Evolutionary conservation across 805 yeast species (phyloP).

Genomic region (Barnettozyma sp.): DNA sequence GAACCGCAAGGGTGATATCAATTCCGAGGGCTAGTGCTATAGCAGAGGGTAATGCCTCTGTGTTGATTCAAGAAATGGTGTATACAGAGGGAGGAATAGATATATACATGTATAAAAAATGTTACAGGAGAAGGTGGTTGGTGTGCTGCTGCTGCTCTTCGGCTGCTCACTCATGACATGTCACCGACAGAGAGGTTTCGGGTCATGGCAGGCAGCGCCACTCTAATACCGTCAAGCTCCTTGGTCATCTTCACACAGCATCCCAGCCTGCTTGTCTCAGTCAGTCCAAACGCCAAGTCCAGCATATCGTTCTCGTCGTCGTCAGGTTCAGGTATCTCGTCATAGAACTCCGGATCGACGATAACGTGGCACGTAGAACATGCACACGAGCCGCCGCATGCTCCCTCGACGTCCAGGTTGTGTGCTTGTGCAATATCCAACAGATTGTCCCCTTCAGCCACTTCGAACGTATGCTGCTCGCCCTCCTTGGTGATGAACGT

Average conservation of each 20-base stretch:
- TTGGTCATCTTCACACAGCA: conserved; percentile 89
- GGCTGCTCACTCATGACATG: conserved; percentile 51
- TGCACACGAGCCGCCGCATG: conserved; percentile 99
- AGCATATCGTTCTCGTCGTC: conserved; percentile 99
- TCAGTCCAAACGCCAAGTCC: conserved; percentile 93
- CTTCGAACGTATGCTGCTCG: conserved; percentile 71
- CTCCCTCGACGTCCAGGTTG: conserved; percentile 94
- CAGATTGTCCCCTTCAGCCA: conserved; percentile 84
- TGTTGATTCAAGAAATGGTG: no score
- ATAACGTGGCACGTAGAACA: conserved; percentile 97
- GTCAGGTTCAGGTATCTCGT: conserved; percentile 85
- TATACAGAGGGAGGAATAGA: no score
- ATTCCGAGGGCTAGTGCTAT: no score
- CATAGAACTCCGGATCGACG: conserved; percentile 92
- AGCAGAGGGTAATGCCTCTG: no score
- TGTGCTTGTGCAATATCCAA: conserved; percentile 93
- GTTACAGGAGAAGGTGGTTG: background rate
- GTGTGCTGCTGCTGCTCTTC: no score
- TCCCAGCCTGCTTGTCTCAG: conserved; percentile 94
- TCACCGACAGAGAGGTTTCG: conserved; percentile 82
- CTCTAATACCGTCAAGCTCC: conserved; percentile 87
- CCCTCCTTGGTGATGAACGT: conserved; percentile 94
- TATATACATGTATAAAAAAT: background rate
- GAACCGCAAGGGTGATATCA: no score
- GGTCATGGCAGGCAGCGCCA: conserved; percentile 96